phyloP scores from a whole-genome alignment of 768 basidiomycete species.

The Boletus rufocinnamomeus region DNA sequence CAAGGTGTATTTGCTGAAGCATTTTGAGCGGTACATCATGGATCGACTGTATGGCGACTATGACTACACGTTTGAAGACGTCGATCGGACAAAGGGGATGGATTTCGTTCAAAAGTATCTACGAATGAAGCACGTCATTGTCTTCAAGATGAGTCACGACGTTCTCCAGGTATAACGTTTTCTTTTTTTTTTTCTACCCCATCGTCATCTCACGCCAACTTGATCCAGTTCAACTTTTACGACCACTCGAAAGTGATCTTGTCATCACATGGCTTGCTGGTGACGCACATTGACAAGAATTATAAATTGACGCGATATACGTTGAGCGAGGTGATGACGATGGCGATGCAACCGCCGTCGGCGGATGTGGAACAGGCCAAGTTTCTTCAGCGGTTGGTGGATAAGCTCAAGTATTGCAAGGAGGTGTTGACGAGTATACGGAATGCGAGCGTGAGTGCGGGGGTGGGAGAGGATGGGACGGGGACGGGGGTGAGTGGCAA shows the following conservation, averaged over 20 bases:
- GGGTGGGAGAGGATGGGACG: conserved; percentile 21
- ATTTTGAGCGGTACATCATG: conserved; percentile 95
- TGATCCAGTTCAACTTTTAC: conserved; percentile 92
- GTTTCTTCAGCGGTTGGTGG: conserved; percentile 63
- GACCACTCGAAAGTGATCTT: conserved; percentile 96
- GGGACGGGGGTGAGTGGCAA: conserved; percentile 19
- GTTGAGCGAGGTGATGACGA: conserved; percentile 68
- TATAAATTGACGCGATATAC: conserved; percentile 75
- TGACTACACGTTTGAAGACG: conserved; percentile 77
- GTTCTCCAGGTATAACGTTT: conserved; percentile 71
- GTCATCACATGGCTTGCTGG: conserved; percentile 71
- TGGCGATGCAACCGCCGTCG: conserved; percentile 42
- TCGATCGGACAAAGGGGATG: conserved; percentile 75
- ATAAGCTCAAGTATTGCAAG: conserved; percentile 78
- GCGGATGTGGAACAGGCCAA: conserved; percentile 58
- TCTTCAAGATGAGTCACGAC: conserved; percentile 95
- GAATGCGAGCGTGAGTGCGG: conserved; percentile 47
- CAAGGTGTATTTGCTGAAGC: conserved; percentile 90
- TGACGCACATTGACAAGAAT: conserved; percentile 92
- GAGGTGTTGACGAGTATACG: conserved; percentile 77
- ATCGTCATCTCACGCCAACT: background rate
- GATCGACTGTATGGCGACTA: conserved; percentile 84
- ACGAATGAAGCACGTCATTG: conserved; percentile 95
- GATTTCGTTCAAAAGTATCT: conserved; percentile 95
- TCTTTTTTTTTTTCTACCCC: background rate